Conservation (phyloP, 225 moss, liverwort and hornwort genomes). For the Asterella californica region DNA sequence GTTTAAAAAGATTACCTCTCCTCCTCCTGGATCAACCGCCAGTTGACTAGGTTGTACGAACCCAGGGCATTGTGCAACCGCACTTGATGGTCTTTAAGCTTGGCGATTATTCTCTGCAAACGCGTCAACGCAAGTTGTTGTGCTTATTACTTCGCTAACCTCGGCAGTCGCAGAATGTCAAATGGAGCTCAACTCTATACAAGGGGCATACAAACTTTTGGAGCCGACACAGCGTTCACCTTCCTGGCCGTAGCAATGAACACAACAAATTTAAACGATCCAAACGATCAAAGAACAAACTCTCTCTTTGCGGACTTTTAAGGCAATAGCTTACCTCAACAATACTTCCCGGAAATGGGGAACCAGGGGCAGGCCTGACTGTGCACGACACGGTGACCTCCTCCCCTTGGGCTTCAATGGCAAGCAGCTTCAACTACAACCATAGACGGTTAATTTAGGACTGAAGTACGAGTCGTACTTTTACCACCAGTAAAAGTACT, state of each 20-base stretch:
- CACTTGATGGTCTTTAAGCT: constrained; percentile 51
- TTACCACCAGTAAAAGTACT: background rate
- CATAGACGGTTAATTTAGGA: background rate
- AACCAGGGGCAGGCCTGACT: constrained; percentile 32
- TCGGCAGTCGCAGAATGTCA: background rate
- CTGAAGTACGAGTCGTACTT: background rate
- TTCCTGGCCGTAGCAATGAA: no score
- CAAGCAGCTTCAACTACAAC: constrained; percentile 30
- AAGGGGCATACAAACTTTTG: no score
- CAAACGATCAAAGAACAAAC: no score
- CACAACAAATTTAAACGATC: no score
- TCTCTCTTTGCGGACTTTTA: no score
- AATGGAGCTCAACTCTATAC: background rate
- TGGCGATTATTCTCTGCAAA: constrained; percentile 55
- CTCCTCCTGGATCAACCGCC: constrained; percentile 52
- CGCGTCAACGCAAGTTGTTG: background rate
- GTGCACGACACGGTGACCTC: constrained; percentile 44
- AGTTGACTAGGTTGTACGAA: constrained; percentile 60
- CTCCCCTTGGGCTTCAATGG: constrained; percentile 27
- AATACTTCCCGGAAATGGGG: constrained; percentile 29
- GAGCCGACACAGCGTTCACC: no score
- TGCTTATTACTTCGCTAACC: background rate
- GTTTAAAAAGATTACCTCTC: constrained; percentile 13
- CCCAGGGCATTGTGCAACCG: constrained; percentile 63
- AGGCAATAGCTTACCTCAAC: constrained; percentile 28